These are phyloP conservation scores for Astrephomene gubernaculifera DNA, from an alignment of 139 green algal genomes.

Conservation along the genomic window DNA sequence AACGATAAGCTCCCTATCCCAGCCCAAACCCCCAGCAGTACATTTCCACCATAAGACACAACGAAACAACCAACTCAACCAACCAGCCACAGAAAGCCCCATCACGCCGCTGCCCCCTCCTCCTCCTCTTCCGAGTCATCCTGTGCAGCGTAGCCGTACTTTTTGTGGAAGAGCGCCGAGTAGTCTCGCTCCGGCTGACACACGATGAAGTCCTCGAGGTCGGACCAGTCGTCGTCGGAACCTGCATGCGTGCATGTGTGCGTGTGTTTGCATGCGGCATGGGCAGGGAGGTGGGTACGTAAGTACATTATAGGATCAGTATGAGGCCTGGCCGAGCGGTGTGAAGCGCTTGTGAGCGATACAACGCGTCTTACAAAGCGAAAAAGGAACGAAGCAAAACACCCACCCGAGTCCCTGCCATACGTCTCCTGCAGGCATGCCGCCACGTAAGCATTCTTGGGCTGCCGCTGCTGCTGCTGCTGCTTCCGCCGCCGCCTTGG, in stretches of 20 bases:
- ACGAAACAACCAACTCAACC: too few species aligned
- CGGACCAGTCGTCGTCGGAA: slow-evolving; percentile 49
- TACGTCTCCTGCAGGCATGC: slow-evolving; percentile 33
- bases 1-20: too few species aligned
- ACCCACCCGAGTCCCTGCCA: background rate
- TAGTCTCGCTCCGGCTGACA: slow-evolving; percentile 69
- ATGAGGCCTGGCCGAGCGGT: background rate
- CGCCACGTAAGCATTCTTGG: slow-evolving; percentile 32
- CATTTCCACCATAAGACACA: too few species aligned
- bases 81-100: too few species aligned
- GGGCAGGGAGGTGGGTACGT: too few species aligned
- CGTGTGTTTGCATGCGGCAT: too few species aligned
- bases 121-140: slow-evolving; percentile 26
- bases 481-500: background rate
- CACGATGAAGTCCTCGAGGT: slow-evolving; percentile 74
- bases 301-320: too few species aligned
- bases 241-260: too few species aligned
- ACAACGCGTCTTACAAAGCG: background rate
- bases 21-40: too few species aligned
- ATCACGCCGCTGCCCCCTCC: background rate
- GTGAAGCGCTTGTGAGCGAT: background rate
- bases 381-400: background rate
- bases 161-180: slow-evolving; percentile 18
- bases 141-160: slow-evolving; percentile 32
- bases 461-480: background rate